Base-by-base conservation (phyloP, 1,139 yeast genomes). In the Saccharomycopsis hybrid region DNA sequence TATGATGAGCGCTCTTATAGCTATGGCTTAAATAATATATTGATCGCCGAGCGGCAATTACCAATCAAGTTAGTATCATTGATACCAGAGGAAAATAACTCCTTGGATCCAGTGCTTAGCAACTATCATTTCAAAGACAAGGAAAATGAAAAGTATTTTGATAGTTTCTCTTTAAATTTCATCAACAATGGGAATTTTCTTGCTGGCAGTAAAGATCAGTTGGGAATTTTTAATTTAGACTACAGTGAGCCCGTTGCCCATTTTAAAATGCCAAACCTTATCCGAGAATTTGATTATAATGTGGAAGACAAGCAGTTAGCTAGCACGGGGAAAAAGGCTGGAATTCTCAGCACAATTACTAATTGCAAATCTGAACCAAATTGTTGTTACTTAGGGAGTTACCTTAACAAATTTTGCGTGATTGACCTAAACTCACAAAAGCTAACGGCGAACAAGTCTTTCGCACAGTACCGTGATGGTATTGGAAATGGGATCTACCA, bases 401-500 rank as follows among this genome's bases (percentile, higher is more conserved):
- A 50, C 31, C 35, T 30, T 7, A 50, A 52, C 31, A 37, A 35
- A 33, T 50, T 52, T 39, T 36, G 43, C 2, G 33, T 38, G 4
- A 31, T 50, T 13, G 55, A 52, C 29, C 27, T 45, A 4, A 28
- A 33, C 30, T 33, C 44, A 4, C 33, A 32, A 11, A n/a, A n/a
- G n/a, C n/a, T n/a, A n/a, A n/a, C n/a, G n/a, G n/a, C n/a, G n/a
- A n/a, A n/a, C n/a, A n/a, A n/a, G n/a, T n/a, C n/a, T n/a, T n/a
- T n/a, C n/a, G n/a, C n/a, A n/a, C n/a, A n/a, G n/a, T n/a, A n/a
- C n/a, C n/a, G n/a, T n/a, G 39, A 33, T 5, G n/a, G 9, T 7
- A 36, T 36, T 9, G 48, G 48, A 13, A 41, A 49, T 25, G 55
- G 55, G 2, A 47, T 52, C 5, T 52, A 52, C 40, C 55, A 52